Evolutionary conservation across 805 yeast genomes (phyloP).

Genomic region (Wickerhamomyces silvicola): DNA sequence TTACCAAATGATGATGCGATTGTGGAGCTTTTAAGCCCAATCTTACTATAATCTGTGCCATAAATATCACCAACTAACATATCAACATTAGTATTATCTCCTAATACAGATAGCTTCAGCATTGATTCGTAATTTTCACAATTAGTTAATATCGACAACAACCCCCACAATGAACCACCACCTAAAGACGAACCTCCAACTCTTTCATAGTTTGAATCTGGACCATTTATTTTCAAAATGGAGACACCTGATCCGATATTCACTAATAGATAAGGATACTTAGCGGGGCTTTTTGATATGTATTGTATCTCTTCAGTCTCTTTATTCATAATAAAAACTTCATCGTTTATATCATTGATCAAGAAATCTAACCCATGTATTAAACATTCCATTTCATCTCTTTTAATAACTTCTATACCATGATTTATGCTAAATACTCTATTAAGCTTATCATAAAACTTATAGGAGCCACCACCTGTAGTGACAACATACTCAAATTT

Average conservation of each 20-base stretch:
- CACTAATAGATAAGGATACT: slow-evolving; percentile 82
- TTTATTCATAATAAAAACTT: slow-evolving; percentile 67
- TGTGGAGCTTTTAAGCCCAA: slow-evolving; percentile 83
- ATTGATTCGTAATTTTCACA: slow-evolving; percentile 88
- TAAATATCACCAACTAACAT: slow-evolving; percentile 95
- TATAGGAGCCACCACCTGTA: slow-evolving; percentile 93
- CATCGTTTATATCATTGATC: slow-evolving; percentile 75
- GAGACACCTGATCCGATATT: slow-evolving; percentile 97
- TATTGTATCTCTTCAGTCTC: slow-evolving; percentile 1
- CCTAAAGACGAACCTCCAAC: slow-evolving; percentile 96
- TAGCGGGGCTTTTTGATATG: slow-evolving; percentile 16
- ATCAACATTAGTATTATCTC: slow-evolving; percentile 89
- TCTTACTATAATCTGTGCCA: slow-evolving; percentile 80
- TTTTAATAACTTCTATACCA: slow-evolving; percentile 18
- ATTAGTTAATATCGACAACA: slow-evolving; percentile 78
- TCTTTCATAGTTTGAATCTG: slow-evolving; percentile 65
- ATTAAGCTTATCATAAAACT: slow-evolving; percentile 56
- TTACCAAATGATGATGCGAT: slow-evolving; percentile 95
- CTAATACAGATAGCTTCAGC: slow-evolving; percentile 83
- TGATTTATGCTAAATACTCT: neutral
- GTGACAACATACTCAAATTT: slow-evolving; percentile 45
- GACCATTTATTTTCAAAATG: slow-evolving; percentile 86
- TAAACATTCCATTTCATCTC: slow-evolving; percentile 88
- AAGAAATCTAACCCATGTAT: slow-evolving; percentile 83
- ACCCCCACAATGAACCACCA: slow-evolving; percentile 97